These are phyloP conservation scores for Trypanosoma mega DNA, from an alignment of 208 protist species.

Conservation along the genomic window DNA sequence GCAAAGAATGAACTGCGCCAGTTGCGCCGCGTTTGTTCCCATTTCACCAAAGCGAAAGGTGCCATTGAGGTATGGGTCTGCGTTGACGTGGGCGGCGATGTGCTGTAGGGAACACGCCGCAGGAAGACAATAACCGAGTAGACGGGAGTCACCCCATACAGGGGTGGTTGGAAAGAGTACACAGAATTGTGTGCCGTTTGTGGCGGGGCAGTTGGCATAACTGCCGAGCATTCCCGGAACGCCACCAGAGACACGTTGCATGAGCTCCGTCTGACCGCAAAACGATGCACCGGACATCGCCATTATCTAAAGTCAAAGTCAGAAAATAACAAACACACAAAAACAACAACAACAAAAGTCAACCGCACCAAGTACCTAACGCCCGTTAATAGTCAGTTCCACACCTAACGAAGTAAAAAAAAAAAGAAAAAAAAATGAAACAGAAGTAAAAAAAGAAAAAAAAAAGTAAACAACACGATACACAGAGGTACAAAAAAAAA, in stretches of 20 bases:
- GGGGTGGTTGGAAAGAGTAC: conserved; percentile 19
- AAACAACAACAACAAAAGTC: no score
- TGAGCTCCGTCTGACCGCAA: conserved; percentile 26
- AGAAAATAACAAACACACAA: no score
- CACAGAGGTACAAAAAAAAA: no score
- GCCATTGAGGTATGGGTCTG: conserved; percentile 19
- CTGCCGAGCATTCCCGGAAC: conserved; percentile 29
- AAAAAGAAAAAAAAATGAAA: no score
- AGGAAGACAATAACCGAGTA: conserved; percentile 28
- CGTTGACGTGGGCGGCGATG: conserved; percentile 18
- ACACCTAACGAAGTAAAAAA: no score
- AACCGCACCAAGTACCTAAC: no score
- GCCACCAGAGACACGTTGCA: conserved; percentile 18
- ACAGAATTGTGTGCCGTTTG: conserved; percentile 15
- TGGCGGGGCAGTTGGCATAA: conserved; percentile 13
- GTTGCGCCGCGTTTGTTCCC: neutral
- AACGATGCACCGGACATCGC: conserved; percentile 1
- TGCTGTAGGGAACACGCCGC: conserved; percentile 15
- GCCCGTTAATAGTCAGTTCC: no score
- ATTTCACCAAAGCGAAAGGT: conserved; percentile 16
- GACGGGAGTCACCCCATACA: conserved; percentile 21
- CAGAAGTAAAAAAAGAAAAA: no score
- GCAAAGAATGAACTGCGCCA: conserved; percentile 21
- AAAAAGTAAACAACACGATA: no score
- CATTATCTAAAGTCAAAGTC: neutral